These are phyloP conservation scores for Herpetospermum pedunculosum DNA, from an alignment of 306 rosid species.

Conservation along the genomic window DNA sequence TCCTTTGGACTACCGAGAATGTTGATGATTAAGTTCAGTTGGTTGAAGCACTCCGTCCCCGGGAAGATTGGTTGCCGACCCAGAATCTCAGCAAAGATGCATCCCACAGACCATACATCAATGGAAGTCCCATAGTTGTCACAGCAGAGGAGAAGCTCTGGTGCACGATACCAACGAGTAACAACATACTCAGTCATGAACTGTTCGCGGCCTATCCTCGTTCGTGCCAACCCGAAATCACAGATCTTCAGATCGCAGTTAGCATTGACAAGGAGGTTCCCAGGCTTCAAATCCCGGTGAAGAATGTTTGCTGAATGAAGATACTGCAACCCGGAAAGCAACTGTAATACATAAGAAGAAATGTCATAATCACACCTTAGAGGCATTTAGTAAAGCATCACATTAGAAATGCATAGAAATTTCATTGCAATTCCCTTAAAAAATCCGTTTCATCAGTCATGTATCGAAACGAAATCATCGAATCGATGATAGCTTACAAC, in stretches of 20 bases:
- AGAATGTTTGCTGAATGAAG: conserved; percentile 81
- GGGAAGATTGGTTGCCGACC: conserved; percentile 79
- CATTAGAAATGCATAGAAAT: not conserved
- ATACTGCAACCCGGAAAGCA: conserved; percentile 77
- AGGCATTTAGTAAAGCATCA: not conserved
- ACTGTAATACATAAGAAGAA: conserved; percentile 21
- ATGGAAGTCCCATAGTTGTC: conserved; percentile 82
- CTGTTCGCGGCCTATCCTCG: conserved; percentile 43
- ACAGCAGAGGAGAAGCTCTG: conserved; percentile 69
- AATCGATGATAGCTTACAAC: not conserved
- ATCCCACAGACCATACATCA: conserved; percentile 91
- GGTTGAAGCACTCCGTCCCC: conserved; percentile 70
- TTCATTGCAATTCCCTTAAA: not conserved
- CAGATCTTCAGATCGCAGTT: conserved; percentile 77
- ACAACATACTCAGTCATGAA: conserved; percentile 92
- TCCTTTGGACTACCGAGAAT: conserved; percentile 68
- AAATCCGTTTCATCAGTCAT: not conserved
- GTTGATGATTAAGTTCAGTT: conserved; percentile 53
- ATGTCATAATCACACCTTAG: not conserved
- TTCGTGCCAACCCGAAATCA: conserved; percentile 80
- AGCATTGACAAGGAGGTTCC: conserved; percentile 68
- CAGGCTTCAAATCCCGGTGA: conserved; percentile 88
- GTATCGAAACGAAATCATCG: not conserved
- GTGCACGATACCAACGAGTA: conserved; percentile 93
- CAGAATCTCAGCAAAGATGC: conserved; percentile 88